Conservation (phyloP, 495 filamentous ascomycete genomes). For the Penicillium manginii region DNA sequence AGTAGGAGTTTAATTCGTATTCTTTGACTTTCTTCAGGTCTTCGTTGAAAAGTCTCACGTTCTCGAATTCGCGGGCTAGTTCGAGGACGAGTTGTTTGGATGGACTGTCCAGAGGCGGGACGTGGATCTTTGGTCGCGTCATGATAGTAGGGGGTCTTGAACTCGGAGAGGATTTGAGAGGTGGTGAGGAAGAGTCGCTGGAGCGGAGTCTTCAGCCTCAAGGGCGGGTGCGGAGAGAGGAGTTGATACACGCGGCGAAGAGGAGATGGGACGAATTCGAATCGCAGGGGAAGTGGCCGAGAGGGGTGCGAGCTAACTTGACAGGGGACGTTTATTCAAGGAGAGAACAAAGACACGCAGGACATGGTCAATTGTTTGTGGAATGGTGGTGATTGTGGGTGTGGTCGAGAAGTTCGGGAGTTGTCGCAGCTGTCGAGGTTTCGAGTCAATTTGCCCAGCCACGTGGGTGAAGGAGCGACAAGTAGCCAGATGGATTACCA, state of each 20-base stretch:
- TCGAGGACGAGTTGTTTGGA: slow-evolving; percentile 56
- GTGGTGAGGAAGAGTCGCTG: background rate
- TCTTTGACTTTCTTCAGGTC: slow-evolving; percentile 48
- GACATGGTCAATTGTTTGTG: background rate
- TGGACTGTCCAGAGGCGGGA: slow-evolving; percentile 46
- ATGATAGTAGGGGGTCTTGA: slow-evolving; percentile 20
- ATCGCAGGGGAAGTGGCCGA: background rate
- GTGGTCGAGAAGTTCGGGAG: background rate
- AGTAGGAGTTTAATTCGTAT: slow-evolving; percentile 48
- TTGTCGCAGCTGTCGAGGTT: background rate
- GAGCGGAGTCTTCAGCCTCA: too few species aligned
- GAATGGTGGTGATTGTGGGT: background rate
- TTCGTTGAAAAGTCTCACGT: slow-evolving; percentile 39
- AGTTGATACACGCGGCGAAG: background rate
- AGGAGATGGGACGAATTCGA: background rate
- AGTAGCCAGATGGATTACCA: background rate
- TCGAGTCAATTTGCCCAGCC: background rate
- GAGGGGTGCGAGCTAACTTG: background rate
- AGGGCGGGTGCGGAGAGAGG: background rate
- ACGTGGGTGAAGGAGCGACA: background rate
- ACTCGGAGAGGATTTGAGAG: background rate
- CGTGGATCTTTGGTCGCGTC: slow-evolving; percentile 29
- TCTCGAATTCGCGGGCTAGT: slow-evolving; percentile 44
- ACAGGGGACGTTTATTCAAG: background rate
- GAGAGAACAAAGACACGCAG: background rate